Conservation (phyloP, 2,329 filamentous ascomycete species). For the Epichloe amarillans region DNA sequence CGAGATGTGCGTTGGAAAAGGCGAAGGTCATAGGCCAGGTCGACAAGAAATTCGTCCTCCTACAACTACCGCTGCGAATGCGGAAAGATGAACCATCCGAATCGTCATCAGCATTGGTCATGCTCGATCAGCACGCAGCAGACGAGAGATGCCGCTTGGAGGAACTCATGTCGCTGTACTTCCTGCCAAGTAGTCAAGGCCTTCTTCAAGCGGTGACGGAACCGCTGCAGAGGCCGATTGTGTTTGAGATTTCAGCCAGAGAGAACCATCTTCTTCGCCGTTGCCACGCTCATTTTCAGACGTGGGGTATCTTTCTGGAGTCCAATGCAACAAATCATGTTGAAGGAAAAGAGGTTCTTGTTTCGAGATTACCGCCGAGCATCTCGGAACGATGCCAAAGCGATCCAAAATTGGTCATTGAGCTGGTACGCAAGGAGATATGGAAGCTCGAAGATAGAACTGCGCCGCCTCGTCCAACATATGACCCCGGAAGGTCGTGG, state of each 20-base stretch:
- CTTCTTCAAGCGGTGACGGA: constrained; percentile 18
- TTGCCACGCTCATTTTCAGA: constrained; percentile 42
- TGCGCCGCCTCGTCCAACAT: constrained; percentile 1
- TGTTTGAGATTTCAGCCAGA: constrained; percentile 48
- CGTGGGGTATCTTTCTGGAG: constrained; percentile 63
- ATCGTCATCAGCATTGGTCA: constrained; percentile 44
- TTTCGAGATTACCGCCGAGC: constrained; percentile 51
- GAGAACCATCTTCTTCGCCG: constrained; percentile 48
- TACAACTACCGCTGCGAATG: constrained; percentile 33
- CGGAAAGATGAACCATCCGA: neutral
- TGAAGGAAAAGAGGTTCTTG: constrained; percentile 22
- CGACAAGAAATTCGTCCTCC: constrained; percentile 78
- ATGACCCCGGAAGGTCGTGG: constrained; percentile 30
- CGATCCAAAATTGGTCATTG: constrained; percentile 59
- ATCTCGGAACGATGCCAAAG: constrained; percentile 64
- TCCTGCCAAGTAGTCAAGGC: constrained; percentile 12
- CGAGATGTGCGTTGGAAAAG: constrained; percentile 42
- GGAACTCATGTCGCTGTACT: constrained; percentile 45
- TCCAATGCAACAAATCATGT: constrained; percentile 12
- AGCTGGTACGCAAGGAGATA: constrained; percentile 60
- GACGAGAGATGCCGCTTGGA: constrained; percentile 82
- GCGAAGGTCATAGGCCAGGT: constrained; percentile 69
- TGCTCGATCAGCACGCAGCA: constrained; percentile 90
- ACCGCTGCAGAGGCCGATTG: constrained; percentile 37
- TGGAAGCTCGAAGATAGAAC: constrained; percentile 48